Evolutionary conservation across 345 rosid genomes (phyloP).

Genomic region (Diplotaxis tenuifolia): DNA sequence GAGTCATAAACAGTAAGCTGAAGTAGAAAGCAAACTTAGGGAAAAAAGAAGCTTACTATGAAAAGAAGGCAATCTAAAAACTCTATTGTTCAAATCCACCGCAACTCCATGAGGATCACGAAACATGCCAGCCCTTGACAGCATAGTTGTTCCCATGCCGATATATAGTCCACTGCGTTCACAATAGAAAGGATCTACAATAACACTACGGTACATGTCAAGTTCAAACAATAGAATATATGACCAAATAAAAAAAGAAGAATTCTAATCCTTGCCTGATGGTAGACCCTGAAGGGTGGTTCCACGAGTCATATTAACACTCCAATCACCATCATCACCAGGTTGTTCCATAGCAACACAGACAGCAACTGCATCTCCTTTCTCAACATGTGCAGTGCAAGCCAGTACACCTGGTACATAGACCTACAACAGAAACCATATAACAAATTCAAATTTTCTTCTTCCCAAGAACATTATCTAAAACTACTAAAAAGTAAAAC

Average conservation of each 20-base stretch:
- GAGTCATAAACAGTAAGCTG: constrained; percentile 12
- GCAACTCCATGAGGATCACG: constrained; percentile 82
- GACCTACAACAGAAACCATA: constrained; percentile 51
- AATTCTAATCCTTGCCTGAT: constrained; percentile 53
- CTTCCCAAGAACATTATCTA: background rate
- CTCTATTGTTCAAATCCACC: constrained; percentile 72
- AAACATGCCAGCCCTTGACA: constrained; percentile 94
- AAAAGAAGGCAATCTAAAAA: constrained; percentile 77
- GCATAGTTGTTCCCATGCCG: constrained; percentile 82
- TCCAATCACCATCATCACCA: constrained; percentile 67
- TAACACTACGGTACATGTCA: constrained; percentile 35
- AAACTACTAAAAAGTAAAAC: no score
- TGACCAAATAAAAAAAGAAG: constrained; percentile 10
- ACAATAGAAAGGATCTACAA: constrained; percentile 70
- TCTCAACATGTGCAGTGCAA: constrained; percentile 94
- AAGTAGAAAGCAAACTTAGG: constrained; percentile 7
- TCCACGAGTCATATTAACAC: constrained; percentile 82
- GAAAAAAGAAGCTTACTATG: constrained; percentile 50
- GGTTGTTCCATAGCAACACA: constrained; percentile 90
- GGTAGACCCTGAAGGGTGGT: constrained; percentile 76
- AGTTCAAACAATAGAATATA: constrained; percentile 15
- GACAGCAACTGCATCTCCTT: constrained; percentile 91
- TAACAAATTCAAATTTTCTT: background rate
- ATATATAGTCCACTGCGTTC: constrained; percentile 82
- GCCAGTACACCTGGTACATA: constrained; percentile 97